Base-by-base conservation (phyloP, 176 grass and related monocot species). In the Triticum urartu region DNA sequence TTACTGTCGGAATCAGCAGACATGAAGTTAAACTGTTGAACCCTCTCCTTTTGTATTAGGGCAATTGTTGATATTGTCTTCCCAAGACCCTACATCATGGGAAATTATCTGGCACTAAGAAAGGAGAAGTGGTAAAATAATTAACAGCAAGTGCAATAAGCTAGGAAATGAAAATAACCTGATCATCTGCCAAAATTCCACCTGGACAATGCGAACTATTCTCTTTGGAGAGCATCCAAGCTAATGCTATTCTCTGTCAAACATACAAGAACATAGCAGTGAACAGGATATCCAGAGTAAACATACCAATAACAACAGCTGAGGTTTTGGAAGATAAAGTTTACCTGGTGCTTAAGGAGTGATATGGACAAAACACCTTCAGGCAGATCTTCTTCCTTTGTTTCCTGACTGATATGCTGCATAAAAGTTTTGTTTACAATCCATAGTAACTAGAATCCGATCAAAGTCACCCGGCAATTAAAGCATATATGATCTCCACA, bases 161-260 rank as follows among this genome's bases (percentile, higher is more conserved):
- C 18, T 88, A 73, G 58, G 61, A 86, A 75, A 82, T 21, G 33
- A 81, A 79, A 83, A 35, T 80, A 78, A 98, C 96, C 93, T 98
- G 96, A 94, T 98, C 96, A 78, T 98, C 96, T 86, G 96, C 96
- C 63, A 98, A 92, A 83, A 95, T 95, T 89, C 96, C 96, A 81
- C 96, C 96, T 28, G 84, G 60, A 91, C 96, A 98, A 87, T 91
- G 93, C 21, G 80, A 78, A 71, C 93, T 94, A 66, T 94, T 93
- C 88, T 98, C 96, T 76, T 88, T 98, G 25, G 92, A 89, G 79
- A 94, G 28, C 96, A 98, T 98, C 96, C 96, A 98, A 70, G 91
- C 84, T 86, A 98, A 89, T 50, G 93, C 93, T 79, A 94, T 95
- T 98, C 84, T 98, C 96, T 98, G 85, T 62, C 36, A 70, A 90